Evolutionary conservation across 352 stramenopile genomes (phyloP).

Genomic region (Nothophytophthora sp.): DNA sequence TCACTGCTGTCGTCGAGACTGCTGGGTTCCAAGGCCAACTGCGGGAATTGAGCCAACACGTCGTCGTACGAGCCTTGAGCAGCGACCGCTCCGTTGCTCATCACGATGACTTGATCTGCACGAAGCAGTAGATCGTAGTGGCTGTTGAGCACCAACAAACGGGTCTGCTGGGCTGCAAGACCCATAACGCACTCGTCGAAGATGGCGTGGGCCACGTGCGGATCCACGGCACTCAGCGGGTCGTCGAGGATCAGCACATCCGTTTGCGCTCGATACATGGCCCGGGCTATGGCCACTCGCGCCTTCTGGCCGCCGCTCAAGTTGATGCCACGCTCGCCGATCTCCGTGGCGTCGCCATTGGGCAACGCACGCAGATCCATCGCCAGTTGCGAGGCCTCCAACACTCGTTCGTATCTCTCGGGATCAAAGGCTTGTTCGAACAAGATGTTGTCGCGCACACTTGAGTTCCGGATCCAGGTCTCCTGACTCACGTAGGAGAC

Average conservation of each 20-base stretch:
- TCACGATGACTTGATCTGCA: conserved; percentile 44
- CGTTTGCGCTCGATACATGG: conserved; percentile 79
- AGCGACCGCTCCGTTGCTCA: conserved; percentile 68
- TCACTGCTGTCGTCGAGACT: conserved; percentile 10
- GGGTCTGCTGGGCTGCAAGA: conserved; percentile 53
- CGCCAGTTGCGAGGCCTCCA: conserved; percentile 23
- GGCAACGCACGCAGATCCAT: conserved; percentile 38
- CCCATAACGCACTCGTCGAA: conserved; percentile 85
- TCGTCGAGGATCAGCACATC: conserved; percentile 95
- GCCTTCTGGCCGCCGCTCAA: conserved; percentile 53
- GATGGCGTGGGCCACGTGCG: conserved; percentile 91
- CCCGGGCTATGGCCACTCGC: conserved; percentile 83
- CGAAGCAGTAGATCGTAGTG: conserved; percentile 85
- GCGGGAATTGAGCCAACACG: conserved; percentile 36
- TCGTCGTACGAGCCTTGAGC: conserved; percentile 75
- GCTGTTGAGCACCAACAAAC: conserved; percentile 92
- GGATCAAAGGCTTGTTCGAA: conserved; percentile 44
- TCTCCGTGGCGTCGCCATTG: conserved; percentile 39
- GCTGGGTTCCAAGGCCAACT: conserved; percentile 21
- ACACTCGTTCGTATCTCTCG: conserved; percentile 23
- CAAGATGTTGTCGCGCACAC: conserved; percentile 90
- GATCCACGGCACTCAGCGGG: conserved; percentile 92
- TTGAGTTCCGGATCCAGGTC: conserved; percentile 91
- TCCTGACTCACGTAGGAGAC: conserved; percentile 84
- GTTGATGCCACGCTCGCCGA: conserved; percentile 50